Evolutionary conservation across 2,329 filamentous ascomycete species (phyloP).

Genomic region (Sporothrix sp.): DNA sequence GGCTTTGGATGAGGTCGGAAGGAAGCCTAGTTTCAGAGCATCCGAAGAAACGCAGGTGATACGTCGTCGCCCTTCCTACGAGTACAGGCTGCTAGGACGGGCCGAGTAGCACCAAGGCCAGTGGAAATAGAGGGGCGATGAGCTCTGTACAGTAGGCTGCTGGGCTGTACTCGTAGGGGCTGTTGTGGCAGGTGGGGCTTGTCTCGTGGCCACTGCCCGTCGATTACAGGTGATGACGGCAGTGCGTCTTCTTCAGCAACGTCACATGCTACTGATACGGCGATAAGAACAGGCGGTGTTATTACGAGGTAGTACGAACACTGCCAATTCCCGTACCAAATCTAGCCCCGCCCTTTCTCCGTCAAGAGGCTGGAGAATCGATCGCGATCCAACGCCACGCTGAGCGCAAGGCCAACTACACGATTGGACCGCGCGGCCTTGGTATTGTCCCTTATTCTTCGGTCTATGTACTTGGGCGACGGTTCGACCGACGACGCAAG

Average conservation of each 20-base stretch:
- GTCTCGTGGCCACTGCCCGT: no score
- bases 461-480: no score
- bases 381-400: neutral
- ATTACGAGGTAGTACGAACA: no score
- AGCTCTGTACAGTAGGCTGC: neutral
- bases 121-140: no score
- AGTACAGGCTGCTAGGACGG: no score
- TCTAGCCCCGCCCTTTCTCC: conserved; percentile 1
- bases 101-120: no score
- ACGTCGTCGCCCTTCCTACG: conserved; percentile 5
- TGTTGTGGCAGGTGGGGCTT: no score
- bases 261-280: no score
- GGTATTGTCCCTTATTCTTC: no score
- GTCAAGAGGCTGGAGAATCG: conserved; percentile 4
- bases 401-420: neutral
- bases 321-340: neutral
- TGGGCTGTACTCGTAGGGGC: no score
- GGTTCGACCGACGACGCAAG: no score
- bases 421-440: conserved; percentile 4
- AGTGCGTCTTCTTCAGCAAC: neutral
- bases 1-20: neutral
- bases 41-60: conserved; percentile 9
- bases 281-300: no score
- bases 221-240: conserved; percentile 11
- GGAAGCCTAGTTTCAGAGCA: conserved; percentile 12